Evolutionary conservation across 2,329 filamentous ascomycete species (phyloP).

Genomic region (Fusarium sp.): DNA sequence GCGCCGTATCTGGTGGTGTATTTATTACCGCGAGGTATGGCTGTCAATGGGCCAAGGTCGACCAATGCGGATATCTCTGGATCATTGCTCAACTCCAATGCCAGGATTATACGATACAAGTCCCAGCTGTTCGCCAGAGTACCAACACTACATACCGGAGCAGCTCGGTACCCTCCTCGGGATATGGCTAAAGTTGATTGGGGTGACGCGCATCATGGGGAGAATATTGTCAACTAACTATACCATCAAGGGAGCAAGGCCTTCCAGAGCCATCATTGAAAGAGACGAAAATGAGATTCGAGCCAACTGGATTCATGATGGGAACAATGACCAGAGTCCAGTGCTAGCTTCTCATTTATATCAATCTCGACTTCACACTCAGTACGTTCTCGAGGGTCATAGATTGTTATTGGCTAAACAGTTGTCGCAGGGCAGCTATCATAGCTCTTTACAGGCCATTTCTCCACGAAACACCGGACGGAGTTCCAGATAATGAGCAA

Average conservation of each 20-base stretch:
- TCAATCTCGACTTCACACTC: not conserved
- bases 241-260: not conserved
- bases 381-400: not conserved
- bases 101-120: not conserved
- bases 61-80: constrained; percentile 20
- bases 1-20: constrained; percentile 33
- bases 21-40: constrained; percentile 31
- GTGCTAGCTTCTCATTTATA: not conserved
- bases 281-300: not conserved
- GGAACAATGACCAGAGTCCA: not conserved
- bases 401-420: not conserved
- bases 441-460: not conserved
- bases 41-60: constrained; percentile 26
- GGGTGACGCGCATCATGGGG: not conserved
- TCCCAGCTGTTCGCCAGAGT: not conserved
- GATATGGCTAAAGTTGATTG: not conserved
- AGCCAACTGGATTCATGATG: not conserved
- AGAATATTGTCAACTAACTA: not conserved
- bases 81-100: constrained; percentile 8
- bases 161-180: not conserved
- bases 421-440: not conserved
- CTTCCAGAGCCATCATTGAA: not conserved
- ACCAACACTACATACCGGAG: not conserved
- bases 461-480: not conserved
- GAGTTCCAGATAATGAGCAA: not conserved